Conservation (phyloP, 371 early-diverging fungal genomes). For the Apophysomyces trapeziformis region DNA sequence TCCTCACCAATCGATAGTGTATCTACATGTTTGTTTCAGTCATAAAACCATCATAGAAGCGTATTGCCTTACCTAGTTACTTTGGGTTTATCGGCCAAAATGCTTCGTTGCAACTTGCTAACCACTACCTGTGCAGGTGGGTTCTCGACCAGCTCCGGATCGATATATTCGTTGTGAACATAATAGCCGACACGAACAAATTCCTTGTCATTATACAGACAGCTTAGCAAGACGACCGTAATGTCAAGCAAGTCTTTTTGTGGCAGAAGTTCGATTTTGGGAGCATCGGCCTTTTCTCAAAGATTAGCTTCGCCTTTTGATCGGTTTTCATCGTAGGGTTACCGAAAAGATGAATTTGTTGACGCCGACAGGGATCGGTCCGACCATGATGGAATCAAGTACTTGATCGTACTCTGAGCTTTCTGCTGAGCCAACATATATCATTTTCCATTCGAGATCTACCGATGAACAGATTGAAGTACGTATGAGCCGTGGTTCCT, state of each 20-base stretch:
- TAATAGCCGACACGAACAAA: slow-evolving; percentile 97
- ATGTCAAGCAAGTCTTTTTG: slow-evolving; percentile 83
- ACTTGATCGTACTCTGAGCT: slow-evolving; percentile 87
- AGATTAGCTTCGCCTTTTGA: background rate
- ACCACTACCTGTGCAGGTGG: slow-evolving; percentile 59
- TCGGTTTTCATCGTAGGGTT: slow-evolving; percentile 17
- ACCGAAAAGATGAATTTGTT: slow-evolving; percentile 94
- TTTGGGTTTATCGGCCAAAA: slow-evolving; percentile 93
- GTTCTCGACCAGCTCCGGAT: slow-evolving; percentile 48
- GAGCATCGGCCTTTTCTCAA: slow-evolving; percentile 66
- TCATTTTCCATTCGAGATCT: slow-evolving; percentile 97
- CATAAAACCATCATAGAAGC: background rate
- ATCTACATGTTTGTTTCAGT: slow-evolving; percentile 23
- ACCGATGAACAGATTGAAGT: slow-evolving; percentile 4
- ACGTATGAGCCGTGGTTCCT: background rate
- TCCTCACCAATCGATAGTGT: slow-evolving; percentile 49
- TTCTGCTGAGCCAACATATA: slow-evolving; percentile 93
- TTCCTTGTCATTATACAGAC: slow-evolving; percentile 86
- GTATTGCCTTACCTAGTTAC: slow-evolving; percentile 76
- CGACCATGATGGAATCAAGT: slow-evolving; percentile 94
- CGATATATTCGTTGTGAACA: slow-evolving; percentile 92
- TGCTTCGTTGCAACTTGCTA: slow-evolving; percentile 80
- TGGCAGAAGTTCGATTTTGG: slow-evolving; percentile 74
- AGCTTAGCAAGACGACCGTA: slow-evolving; percentile 89
- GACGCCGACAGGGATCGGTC: slow-evolving; percentile 96